Evolutionary conservation across 2,329 filamentous ascomycete genomes (phyloP).

Genomic region (Acrodontium crateriforme): DNA sequence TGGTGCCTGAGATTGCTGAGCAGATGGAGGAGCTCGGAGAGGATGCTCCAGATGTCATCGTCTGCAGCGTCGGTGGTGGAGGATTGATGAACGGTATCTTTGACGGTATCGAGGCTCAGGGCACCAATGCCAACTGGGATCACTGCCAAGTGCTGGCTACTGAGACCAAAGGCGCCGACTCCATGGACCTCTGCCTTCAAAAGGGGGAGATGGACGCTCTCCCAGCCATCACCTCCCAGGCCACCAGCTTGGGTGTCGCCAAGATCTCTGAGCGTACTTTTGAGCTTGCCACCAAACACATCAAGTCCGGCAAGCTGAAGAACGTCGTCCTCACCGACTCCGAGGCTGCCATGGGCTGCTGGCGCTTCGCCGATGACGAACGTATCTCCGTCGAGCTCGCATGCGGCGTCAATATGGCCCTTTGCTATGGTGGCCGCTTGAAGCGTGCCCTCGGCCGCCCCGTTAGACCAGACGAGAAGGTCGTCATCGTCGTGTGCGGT

Average conservation of each 20-base stretch:
- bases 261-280: slow-evolving; percentile 56
- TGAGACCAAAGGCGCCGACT: slow-evolving; percentile 63
- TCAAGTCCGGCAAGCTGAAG: slow-evolving; percentile 34
- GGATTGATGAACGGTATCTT: slow-evolving; percentile 66
- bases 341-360: slow-evolving; percentile 66
- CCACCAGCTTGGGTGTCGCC: slow-evolving; percentile 59
- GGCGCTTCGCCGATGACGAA: slow-evolving; percentile 69
- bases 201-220: slow-evolving; percentile 44
- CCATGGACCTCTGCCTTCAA: slow-evolving; percentile 48
- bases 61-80: slow-evolving; percentile 70
- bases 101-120: slow-evolving; percentile 45
- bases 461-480: slow-evolving; percentile 53
- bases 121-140: slow-evolving; percentile 11
- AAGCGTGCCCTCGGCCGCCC: slow-evolving; percentile 45
- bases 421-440: slow-evolving; percentile 51
- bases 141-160: slow-evolving; percentile 49
- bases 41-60: slow-evolving; percentile 49
- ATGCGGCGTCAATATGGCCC: slow-evolving; percentile 67
- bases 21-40: slow-evolving; percentile 25
- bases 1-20: slow-evolving; percentile 39
- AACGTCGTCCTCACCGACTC: slow-evolving; percentile 47
- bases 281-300: slow-evolving; percentile 40
- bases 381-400: slow-evolving; percentile 68
- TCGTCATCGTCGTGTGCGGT: slow-evolving; percentile 79
- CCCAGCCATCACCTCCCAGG: slow-evolving; percentile 58